Base-by-base conservation (phyloP, 169 alveolate genomes). In the Plasmodium ovale region DNA sequence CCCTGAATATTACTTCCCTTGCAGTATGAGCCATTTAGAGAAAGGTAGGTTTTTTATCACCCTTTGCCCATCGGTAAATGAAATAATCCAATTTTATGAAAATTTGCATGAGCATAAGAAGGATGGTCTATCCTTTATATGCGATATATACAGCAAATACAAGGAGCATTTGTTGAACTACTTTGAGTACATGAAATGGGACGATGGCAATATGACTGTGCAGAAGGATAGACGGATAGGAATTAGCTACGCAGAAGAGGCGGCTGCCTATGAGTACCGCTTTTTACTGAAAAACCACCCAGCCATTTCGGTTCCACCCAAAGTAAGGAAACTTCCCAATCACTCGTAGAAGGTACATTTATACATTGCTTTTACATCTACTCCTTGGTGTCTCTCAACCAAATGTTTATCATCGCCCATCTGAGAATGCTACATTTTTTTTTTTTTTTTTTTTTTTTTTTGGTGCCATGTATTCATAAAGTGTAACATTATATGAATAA, bases 261-360 rank as follows among this genome's bases (percentile, higher is more conserved):
- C 70, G 33, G 89, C 89, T 21, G n/a, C 65, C 31, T 79, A 64
- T 79, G 84, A 79, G 14, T 79, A 79, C 58, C 68, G 89, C 3
- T 79, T 79, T 65, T 49, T 79, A 47, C 35, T 79, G 37, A 79
- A 51, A 54, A 44, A 69, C 25, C 89, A 79, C 27, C 89, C 89
- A 7, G 62, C 89, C 42, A 54, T 79, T 33, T 64, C 89, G 27
- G 68, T 79, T 29, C n/a, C 9, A 7, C 89, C 89, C 4, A 79
- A 79, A 54, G n/a, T n/a, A n/a, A n/a, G n/a, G n/a, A n/a, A n/a
- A n/a, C n/a, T n/a, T n/a, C n/a, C n/a, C n/a, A n/a, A n/a, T n/a
- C n/a, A n/a, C n/a, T n/a, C n/a, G n/a, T n/a, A n/a, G n/a, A n/a
- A n/a, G n/a, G n/a, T n/a, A n/a, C n/a, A n/a, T n/a, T n/a, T n/a